Percentiles rank a stretch among this genome's conserved stretches.
Conservation (phyloP, 768 basidiomycete species). For the Mycena haematopus region DNA sequence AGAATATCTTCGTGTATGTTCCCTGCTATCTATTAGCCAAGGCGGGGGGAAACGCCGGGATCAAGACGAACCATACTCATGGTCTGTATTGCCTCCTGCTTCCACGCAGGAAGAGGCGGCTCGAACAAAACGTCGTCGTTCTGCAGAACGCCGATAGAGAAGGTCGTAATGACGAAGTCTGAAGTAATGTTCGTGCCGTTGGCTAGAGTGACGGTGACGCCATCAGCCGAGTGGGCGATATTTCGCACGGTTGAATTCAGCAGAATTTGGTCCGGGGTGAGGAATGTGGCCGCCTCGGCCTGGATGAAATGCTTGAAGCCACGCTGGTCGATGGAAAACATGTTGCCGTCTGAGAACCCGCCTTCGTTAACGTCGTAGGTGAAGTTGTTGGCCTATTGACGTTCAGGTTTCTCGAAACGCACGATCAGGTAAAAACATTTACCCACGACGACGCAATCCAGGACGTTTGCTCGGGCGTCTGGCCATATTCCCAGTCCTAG, state of each 20-base stretch:
- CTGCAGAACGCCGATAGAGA: slow-evolving; percentile 75
- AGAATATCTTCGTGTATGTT: slow-evolving; percentile 73
- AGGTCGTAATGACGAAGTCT: slow-evolving; percentile 69
- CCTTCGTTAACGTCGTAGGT: slow-evolving; percentile 58
- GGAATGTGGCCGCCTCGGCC: slow-evolving; percentile 61
- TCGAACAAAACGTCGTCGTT: slow-evolving; percentile 67
- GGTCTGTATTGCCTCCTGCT: slow-evolving; percentile 67
- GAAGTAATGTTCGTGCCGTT: slow-evolving; percentile 52
- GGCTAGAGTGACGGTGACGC: slow-evolving; percentile 54
- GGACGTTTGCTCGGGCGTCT: slow-evolving; percentile 68
- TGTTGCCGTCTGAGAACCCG: slow-evolving; percentile 63
- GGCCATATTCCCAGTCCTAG: slow-evolving; percentile 50
- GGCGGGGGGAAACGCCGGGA: no score
- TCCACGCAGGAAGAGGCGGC: slow-evolving; percentile 63
- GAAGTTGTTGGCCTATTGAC: slow-evolving; percentile 62
- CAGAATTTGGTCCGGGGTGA: slow-evolving; percentile 52
- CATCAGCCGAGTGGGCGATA: slow-evolving; percentile 51
- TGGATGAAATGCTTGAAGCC: slow-evolving; percentile 66
- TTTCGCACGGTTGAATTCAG: slow-evolving; percentile 57
- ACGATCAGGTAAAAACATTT: slow-evolving; percentile 20
- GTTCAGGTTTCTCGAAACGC: neutral
- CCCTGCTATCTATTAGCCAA: slow-evolving; percentile 37
- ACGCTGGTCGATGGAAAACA: slow-evolving; percentile 63
- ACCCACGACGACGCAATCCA: slow-evolving; percentile 73
- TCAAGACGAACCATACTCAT: slow-evolving; percentile 49